phyloP scores from a whole-genome alignment of 2,329 filamentous ascomycete genomes.

The Ascochyta fabae region DNA sequence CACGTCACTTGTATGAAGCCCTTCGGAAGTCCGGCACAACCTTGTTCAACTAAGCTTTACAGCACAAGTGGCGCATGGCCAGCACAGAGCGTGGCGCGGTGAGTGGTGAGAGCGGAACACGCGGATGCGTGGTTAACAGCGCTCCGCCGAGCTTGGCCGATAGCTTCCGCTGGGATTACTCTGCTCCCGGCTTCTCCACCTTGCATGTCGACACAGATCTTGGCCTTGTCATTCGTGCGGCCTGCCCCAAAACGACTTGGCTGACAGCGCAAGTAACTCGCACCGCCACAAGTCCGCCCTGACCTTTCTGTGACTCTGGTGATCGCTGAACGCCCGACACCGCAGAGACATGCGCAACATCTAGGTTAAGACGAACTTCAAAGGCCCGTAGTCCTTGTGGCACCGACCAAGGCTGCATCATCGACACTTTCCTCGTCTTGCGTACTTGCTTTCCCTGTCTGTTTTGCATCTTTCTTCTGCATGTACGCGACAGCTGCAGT shows the following conservation, averaged over 20 bases:
- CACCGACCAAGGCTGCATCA: constrained; percentile 3
- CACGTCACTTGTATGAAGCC: constrained; percentile 6
- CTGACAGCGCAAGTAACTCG: not conserved
- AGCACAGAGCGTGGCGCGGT: constrained; percentile 11
- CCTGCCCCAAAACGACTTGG: constrained; percentile 1
- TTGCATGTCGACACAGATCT: not conserved
- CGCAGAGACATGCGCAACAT: not conserved
- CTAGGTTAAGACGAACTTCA: not conserved
- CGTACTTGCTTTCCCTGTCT: not conserved
- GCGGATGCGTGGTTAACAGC: constrained; percentile 9
- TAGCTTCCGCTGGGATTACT: constrained; percentile 2
- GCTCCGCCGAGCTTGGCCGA: constrained; percentile 9
- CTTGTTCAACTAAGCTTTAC: constrained; percentile 13
- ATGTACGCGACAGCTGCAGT: constrained; percentile 22
- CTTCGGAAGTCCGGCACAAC: constrained; percentile 9
- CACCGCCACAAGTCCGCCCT: constrained; percentile 13
- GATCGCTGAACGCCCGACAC: not conserved
- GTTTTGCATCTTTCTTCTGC: constrained; percentile 21
- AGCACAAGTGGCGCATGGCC: constrained; percentile 8
- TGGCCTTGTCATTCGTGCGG: constrained; percentile 12
- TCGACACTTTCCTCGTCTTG: constrained; percentile 17
- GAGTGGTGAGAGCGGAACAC: constrained; percentile 15
- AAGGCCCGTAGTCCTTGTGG: constrained; percentile 1
- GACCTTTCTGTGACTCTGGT: not conserved
- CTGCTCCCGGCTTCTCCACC: not conserved